Evolutionary conservation across 2,329 filamentous ascomycete species (phyloP), one percentile per base, ranked within the genome.

Genomic region (Fusarium nurragi): DNA sequence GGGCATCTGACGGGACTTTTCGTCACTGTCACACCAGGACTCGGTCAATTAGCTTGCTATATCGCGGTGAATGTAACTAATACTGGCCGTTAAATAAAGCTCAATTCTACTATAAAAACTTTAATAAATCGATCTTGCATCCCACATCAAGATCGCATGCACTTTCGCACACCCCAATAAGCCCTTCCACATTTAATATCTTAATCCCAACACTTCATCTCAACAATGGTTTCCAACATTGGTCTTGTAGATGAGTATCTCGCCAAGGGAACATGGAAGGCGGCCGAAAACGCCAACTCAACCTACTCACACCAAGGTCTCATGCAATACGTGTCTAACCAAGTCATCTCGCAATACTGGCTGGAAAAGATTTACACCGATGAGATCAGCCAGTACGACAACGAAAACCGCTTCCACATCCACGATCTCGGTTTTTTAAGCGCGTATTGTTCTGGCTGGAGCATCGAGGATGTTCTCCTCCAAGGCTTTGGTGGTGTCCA

Each of bases 291-390:
- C 25, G 68, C 68, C 22, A 71, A 71, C 30, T 71, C 68, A 7
- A 71, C 68, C 9, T 71, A 71, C 43, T 71, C 68, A 0, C 66
- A 71, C 37, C 68, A 71, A 32, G 66, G 68, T 0, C 55, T 71
- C 10, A 71, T 71, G 66, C 68, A 71, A 36, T 71, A 71, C 38
- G 55, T 71, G 18, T 71, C 68, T 5, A 70, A 68, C 4, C 68
- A 71, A 2, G 49, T 71, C 36, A 71, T 71, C 8, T 61, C 68
- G 0, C 66, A 71, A 14, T 71, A 71, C 22, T 71, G 68, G 68
- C 44, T 71, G 3, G 66, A 70, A 11, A 71, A 68, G 18, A 26
- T 71, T 10, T 71, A 71, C 23, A 70, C 66, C 10, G 18, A 56
- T 1, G 66, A 70, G 18, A 64, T 71, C 7, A 64, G 67, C 6